Percentiles rank a stretch among this genome's conserved stretches.
phyloP scores from a whole-genome alignment of 2,329 filamentous ascomycete genomes.

The Penicillium paneum region DNA sequence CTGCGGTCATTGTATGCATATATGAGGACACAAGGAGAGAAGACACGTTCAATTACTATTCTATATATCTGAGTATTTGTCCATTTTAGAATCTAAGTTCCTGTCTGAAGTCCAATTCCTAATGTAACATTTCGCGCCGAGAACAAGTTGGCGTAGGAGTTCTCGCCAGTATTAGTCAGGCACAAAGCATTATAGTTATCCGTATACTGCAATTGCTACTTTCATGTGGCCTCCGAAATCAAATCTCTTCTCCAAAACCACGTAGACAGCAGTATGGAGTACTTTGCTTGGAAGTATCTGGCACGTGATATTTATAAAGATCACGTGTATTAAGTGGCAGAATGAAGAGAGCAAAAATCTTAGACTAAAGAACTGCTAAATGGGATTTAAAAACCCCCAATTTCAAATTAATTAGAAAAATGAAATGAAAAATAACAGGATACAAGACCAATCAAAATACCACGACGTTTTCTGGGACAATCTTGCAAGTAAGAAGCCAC shows the following conservation, averaged over 20 bases:
- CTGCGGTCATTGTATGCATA: neutral
- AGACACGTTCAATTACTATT: neutral
- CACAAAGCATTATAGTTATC: neutral
- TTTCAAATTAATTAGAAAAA: neutral
- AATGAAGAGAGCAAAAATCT: neutral
- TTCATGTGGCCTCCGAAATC: too few relatives aligned
- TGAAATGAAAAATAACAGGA: neutral
- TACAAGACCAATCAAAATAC: neutral
- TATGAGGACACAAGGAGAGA: neutral
- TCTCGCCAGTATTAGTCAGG: neutral
- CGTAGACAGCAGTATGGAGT: neutral
- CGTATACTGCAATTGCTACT: neutral
- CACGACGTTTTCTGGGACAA: neutral
- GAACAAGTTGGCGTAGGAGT: neutral
- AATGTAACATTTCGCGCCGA: neutral
- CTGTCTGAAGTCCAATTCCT: neutral
- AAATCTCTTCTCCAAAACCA: neutral
- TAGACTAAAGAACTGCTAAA: neutral
- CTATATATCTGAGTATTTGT: neutral
- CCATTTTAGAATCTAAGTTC: neutral
- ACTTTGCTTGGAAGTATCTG: neutral
- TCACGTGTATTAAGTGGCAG: constrained; percentile 5
- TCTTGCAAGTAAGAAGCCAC: neutral
- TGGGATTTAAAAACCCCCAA: neutral
- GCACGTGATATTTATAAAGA: constrained; percentile 10